Conservation (phyloP, 202 grass and related monocot species). For the Musa balbisiana region DNA sequence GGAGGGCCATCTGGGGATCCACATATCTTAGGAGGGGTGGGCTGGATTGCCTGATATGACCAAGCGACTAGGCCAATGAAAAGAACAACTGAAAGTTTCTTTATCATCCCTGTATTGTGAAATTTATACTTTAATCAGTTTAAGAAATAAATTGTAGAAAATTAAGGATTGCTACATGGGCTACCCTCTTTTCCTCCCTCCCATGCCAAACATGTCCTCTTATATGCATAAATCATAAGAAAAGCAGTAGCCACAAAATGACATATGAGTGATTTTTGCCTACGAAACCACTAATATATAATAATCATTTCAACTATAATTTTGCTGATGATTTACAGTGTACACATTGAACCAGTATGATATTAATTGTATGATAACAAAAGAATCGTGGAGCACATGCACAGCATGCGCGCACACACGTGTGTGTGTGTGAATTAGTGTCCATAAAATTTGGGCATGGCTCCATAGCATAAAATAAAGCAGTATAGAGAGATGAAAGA, state of each 20-base stretch:
- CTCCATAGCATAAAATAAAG: neutral
- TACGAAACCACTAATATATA: neutral
- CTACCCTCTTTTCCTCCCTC: no score
- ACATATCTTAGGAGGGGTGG: conserved; percentile 45
- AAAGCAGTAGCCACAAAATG: neutral
- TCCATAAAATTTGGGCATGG: neutral
- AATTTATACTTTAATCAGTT: conserved; percentile 1
- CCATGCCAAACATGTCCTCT: neutral
- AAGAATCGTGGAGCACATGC: neutral
- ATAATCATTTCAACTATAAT: neutral
- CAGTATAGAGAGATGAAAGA: neutral
- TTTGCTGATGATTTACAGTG: neutral
- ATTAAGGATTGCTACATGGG: neutral
- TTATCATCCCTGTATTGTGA: conserved; percentile 10
- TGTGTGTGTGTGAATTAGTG: neutral
- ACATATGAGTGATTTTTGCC: neutral
- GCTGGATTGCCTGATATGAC: conserved; percentile 46
- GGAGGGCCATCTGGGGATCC: conserved; percentile 44
- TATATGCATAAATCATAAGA: neutral
- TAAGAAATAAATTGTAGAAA: neutral
- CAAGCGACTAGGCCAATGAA: conserved; percentile 21
- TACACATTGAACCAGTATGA: neutral
- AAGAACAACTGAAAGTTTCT: conserved; percentile 1
- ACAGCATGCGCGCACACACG: no score
- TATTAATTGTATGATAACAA: neutral